Percentiles rank a stretch among this genome's conserved stretches.
phyloP scores from a whole-genome alignment of 371 early-diverging fungal species.

The Mucor mucedo region DNA sequence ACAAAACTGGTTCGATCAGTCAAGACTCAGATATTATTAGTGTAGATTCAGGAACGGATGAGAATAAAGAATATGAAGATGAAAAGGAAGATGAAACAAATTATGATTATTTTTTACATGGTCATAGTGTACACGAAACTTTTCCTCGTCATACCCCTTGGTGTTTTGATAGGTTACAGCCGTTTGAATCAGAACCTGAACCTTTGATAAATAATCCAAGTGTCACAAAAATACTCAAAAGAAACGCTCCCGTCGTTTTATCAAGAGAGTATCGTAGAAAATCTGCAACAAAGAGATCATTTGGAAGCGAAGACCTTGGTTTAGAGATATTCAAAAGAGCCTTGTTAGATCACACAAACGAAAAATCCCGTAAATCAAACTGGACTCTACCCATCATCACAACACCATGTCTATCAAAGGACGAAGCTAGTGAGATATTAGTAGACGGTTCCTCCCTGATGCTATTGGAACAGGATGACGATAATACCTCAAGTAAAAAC shows the following conservation, averaged over 20 bases:
- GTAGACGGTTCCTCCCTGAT: slow-evolving; percentile 38
- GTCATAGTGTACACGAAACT: slow-evolving; percentile 26
- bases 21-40: slow-evolving; percentile 15
- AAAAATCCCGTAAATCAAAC: slow-evolving; percentile 30
- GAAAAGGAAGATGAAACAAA: slow-evolving; percentile 12
- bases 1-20: slow-evolving; percentile 33
- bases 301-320: slow-evolving; percentile 25
- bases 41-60: background rate
- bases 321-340: slow-evolving; percentile 46
- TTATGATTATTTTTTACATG: slow-evolving; percentile 43
- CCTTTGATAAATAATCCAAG: slow-evolving; percentile 59
- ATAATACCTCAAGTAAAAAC: background rate
- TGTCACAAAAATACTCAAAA: slow-evolving; percentile 54
- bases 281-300: slow-evolving; percentile 25
- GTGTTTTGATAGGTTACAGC: slow-evolving; percentile 61
- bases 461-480: slow-evolving; percentile 23
- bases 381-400: slow-evolving; percentile 37
- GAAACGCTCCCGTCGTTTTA: slow-evolving; percentile 56
- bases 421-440: slow-evolving; percentile 40
- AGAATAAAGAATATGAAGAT: slow-evolving; percentile 15
- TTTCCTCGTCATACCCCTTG: slow-evolving; percentile 36
- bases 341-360: slow-evolving; percentile 36
- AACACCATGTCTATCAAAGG: slow-evolving; percentile 42
- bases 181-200: slow-evolving; percentile 61
- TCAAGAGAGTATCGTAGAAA: slow-evolving; percentile 59